phyloP scores from a whole-genome alignment of 805 yeast species.

The Nakazawaea ishiwadae region DNA sequence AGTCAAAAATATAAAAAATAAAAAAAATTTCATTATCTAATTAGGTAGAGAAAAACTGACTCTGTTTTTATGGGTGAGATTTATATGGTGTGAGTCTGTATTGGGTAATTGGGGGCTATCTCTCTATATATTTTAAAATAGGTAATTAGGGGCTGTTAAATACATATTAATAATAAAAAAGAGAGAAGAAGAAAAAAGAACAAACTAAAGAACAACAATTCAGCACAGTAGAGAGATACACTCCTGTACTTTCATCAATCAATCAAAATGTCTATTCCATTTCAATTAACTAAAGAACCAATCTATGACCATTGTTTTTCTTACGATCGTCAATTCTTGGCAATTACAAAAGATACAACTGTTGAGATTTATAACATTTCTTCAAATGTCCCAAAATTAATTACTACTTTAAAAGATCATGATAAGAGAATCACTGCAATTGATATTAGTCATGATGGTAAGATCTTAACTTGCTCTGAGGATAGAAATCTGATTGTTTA shows the following conservation, averaged over 20 bases:
- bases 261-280: slow-evolving; percentile 35
- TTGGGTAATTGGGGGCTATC: too few species aligned
- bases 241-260: slow-evolving; percentile 23
- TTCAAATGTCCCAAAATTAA: slow-evolving; percentile 51
- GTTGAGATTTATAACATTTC: slow-evolving; percentile 71
- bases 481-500: slow-evolving; percentile 97
- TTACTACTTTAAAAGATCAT: slow-evolving; percentile 73
- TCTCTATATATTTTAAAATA: too few species aligned
- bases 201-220: slow-evolving; percentile 11
- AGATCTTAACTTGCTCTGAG: slow-evolving; percentile 94
- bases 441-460: slow-evolving; percentile 83
- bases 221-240: slow-evolving; percentile 30
- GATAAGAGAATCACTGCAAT: slow-evolving; percentile 94
- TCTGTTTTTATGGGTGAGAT: too few species aligned
- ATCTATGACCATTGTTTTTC: slow-evolving; percentile 91
- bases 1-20: too few species aligned
- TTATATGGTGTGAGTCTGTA: too few species aligned
- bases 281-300: slow-evolving; percentile 75
- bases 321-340: slow-evolving; percentile 57
- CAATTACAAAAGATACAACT: slow-evolving; percentile 73
- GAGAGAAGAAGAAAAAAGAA: slow-evolving; percentile 1
- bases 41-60: too few species aligned
- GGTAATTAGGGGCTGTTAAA: too few species aligned
- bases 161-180: too few species aligned
- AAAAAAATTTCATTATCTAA: too few species aligned